Evolutionary conservation across 2,329 filamentous ascomycete genomes (phyloP), one percentile per base, ranked within the genome.

Genomic region (Aureobasidium zeae): DNA sequence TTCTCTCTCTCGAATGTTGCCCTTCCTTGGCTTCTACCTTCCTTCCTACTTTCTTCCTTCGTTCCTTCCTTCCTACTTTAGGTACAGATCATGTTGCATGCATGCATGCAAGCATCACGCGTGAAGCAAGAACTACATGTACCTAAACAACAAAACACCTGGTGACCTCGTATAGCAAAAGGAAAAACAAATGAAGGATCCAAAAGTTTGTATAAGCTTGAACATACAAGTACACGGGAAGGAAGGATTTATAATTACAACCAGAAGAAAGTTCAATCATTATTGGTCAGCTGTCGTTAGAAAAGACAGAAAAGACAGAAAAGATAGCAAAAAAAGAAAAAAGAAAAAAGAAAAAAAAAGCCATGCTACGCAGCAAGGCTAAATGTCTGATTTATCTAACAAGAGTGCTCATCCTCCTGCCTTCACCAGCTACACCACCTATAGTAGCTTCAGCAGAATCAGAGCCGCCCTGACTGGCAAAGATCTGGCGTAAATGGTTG

Each of bases 401-500:
- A 30, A 45, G 20, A 1, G 32, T 45, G 21, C 42, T 45, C 25
- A 19, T 28, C 26, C 42, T 45, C 10, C 42, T 45, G 5, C 32
- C 33, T 17, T 45, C 42, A 11, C 42, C 42, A 13, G 25, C 32
- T 2, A 45, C 42, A 36, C 19, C 42, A 15, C 42, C 42, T 12
- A 37, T 16, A 28, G 17, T 21, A 3, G 25, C 38, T 4, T 37
- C 28, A 10, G 20, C 33, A 10, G n/a, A 16, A 19, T 9, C 28
- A 30, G 16, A 24, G 10, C 21, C 33, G 12, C 28, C 42, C 20
- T 51, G 32, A 10, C 30, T 33, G 21, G 37, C 35, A 55, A 69
- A 66, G 0, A 72, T 67, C 42, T 63, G 60, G 52, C 61, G 65
- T 53, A 79, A 53, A 56, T 69, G 65, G 49, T 59, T 63, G 48